A percentile compares a stretch with the other conserved stretches of the same genome.
These are phyloP conservation scores for Boletus pseudopeckii DNA, from an alignment of 768 basidiomycete species.

Conservation along the genomic window DNA sequence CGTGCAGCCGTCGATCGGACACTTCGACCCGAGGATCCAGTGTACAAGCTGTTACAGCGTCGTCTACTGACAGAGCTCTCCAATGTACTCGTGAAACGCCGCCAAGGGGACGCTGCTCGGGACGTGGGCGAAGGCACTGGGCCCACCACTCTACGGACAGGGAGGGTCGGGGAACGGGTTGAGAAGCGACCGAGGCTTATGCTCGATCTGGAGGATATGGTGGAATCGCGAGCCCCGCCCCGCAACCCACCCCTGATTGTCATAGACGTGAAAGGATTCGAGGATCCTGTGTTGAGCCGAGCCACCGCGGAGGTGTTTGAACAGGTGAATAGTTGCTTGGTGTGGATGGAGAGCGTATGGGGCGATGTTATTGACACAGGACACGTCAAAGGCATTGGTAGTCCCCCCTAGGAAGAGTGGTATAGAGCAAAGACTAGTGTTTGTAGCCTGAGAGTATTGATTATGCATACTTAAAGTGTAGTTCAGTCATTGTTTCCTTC, in stretches of 20 bases:
- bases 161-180: slow-evolving; percentile 21
- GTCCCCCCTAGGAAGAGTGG: neutral
- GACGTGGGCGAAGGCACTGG: neutral
- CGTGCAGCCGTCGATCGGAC: slow-evolving; percentile 63
- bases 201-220: slow-evolving; percentile 23
- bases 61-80: slow-evolving; percentile 47
- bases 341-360: slow-evolving; percentile 60
- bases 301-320: slow-evolving; percentile 41
- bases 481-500: neutral
- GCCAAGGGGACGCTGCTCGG: slow-evolving; percentile 5
- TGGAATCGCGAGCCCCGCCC: slow-evolving; percentile 1
- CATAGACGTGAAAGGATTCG: slow-evolving; percentile 58
- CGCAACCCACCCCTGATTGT: neutral
- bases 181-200: slow-evolving; percentile 28
- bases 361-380: slow-evolving; percentile 35
- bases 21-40: slow-evolving; percentile 59
- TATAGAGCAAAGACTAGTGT: no score
- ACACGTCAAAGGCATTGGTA: neutral
- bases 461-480: neutral
- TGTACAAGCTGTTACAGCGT: slow-evolving; percentile 59
- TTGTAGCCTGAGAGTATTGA: no score
- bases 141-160: slow-evolving; percentile 33
- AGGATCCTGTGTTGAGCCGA: slow-evolving; percentile 52
- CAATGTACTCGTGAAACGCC: slow-evolving; percentile 25
- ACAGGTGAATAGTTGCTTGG: slow-evolving; percentile 40